A percentile compares a stretch with the other conserved stretches of the same genome.
These are phyloP conservation scores for Trichoderma sp. DNA, from an alignment of 2,329 filamentous ascomycete species.

Conservation along the genomic window DNA sequence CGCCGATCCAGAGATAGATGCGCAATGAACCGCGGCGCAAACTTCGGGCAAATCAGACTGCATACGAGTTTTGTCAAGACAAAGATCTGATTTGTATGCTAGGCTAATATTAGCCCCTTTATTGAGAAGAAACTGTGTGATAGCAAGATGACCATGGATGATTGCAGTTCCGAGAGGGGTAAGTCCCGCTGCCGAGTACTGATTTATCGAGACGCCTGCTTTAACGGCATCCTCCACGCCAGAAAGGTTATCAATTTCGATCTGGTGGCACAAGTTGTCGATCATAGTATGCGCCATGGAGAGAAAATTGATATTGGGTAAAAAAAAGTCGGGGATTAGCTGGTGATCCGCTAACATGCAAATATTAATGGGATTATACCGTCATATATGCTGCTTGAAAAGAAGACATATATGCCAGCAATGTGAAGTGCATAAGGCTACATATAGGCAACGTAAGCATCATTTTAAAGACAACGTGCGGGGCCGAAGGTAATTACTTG, in stretches of 20 bases:
- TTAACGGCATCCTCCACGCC: background rate
- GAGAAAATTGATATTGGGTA: no score
- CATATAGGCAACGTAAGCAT: background rate
- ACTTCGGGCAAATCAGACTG: background rate
- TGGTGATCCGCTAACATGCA: background rate
- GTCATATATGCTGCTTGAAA: background rate
- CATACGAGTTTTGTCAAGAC: background rate
- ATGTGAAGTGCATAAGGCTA: background rate
- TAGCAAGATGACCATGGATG: background rate
- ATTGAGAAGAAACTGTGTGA: background rate
- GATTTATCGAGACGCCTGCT: background rate
- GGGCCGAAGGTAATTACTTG: background rate
- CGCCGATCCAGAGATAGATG: background rate
- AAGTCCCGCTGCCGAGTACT: background rate
- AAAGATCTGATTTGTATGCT: background rate
- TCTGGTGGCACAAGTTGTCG: background rate
- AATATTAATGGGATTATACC: background rate
- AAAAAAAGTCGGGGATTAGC: background rate
- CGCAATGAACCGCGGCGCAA: background rate
- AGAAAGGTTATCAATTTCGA: background rate
- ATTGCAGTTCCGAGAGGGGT: background rate
- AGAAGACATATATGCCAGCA: background rate
- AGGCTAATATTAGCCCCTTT: background rate
- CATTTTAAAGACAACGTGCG: rapidly evolving
- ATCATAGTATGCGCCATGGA: background rate